A percentile compares a stretch with the other conserved stretches of the same genome.
phyloP scores from a whole-genome alignment of 2,329 filamentous ascomycete genomes.

The Hypomyces perniciosus region DNA sequence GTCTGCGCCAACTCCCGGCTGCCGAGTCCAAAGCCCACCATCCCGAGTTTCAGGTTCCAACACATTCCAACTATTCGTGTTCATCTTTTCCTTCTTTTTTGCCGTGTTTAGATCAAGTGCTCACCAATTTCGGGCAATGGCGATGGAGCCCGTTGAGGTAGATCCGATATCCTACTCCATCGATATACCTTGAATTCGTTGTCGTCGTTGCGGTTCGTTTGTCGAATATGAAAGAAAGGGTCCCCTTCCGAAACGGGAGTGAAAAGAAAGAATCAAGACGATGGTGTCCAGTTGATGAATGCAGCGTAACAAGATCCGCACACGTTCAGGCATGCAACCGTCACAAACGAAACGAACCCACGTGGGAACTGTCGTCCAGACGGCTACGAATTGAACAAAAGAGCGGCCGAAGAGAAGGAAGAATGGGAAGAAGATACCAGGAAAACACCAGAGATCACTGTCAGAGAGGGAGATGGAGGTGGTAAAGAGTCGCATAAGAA shows the following conservation, averaged over 20 bases:
- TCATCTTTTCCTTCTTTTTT: constrained; percentile 6
- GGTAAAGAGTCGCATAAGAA: not conserved
- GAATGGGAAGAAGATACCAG: not conserved
- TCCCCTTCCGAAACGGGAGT: not conserved
- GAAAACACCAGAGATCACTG: constrained; percentile 1
- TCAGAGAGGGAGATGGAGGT: constrained; percentile 7
- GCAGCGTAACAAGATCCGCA: not conserved
- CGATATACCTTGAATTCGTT: too few relatives aligned
- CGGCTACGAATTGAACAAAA: constrained; percentile 1
- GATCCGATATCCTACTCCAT: constrained; percentile 1
- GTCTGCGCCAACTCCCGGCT: not conserved
- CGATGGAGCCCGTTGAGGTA: constrained; percentile 1
- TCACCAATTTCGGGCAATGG: too few relatives aligned
- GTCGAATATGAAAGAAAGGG: too few relatives aligned
- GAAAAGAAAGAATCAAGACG: constrained; percentile 2
- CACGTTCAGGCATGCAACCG: not conserved
- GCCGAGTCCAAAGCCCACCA: constrained; percentile 14
- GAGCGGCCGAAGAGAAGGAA: not conserved
- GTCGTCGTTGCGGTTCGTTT: too few relatives aligned
- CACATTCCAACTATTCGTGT: constrained; percentile 4
- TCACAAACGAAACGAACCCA: not conserved
- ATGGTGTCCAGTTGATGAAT: not conserved
- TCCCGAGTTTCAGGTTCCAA: constrained; percentile 9
- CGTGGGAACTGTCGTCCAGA: constrained; percentile 8
- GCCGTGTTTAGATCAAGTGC: not conserved